Evolutionary conservation across 768 basidiomycete genomes (phyloP).

Genomic region (Daedaleopsis sinensis): DNA sequence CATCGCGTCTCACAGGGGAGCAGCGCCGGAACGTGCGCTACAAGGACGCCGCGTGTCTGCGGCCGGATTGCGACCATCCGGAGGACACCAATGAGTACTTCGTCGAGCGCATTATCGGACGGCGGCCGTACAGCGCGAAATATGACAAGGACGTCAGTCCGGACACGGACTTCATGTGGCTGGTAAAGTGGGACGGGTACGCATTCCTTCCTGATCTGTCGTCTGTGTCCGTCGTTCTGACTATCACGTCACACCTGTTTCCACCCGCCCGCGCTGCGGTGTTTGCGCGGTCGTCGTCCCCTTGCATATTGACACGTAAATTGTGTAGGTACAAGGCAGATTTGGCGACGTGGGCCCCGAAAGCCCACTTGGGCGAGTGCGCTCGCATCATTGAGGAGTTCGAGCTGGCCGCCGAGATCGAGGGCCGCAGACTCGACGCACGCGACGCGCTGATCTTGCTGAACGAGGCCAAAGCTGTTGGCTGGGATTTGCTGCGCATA

Average conservation of each 20-base stretch:
- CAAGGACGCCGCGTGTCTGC: slow-evolving; percentile 15
- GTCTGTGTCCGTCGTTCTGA: too few relatives aligned
- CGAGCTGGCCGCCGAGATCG: slow-evolving; percentile 18
- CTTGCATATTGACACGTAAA: not conserved
- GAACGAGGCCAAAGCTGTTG: slow-evolving; percentile 21
- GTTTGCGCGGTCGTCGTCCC: not conserved
- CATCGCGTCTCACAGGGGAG: not conserved
- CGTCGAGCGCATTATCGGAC: slow-evolving; percentile 28
- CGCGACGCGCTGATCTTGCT: slow-evolving; percentile 13
- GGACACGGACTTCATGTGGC: slow-evolving; percentile 18
- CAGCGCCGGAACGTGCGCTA: slow-evolving; percentile 7
- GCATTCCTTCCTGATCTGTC: not conserved
- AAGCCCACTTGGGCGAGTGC: slow-evolving; percentile 18
- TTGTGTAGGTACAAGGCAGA: slow-evolving; percentile 14
- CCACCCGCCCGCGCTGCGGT: not conserved
- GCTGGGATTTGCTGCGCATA: slow-evolving; percentile 5
- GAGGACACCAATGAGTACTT: slow-evolving; percentile 25
- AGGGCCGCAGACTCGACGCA: slow-evolving; percentile 16
- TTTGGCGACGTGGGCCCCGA: slow-evolving; percentile 19
- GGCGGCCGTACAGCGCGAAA: slow-evolving; percentile 16
- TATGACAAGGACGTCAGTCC: not conserved
- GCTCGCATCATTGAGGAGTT: slow-evolving; percentile 21
- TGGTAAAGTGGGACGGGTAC: slow-evolving; percentile 28
- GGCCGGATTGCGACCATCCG: slow-evolving; percentile 21
- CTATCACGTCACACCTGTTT: too few relatives aligned